phyloP scores from a whole-genome alignment of 768 basidiomycete species.

The Tricholomella constricta region DNA sequence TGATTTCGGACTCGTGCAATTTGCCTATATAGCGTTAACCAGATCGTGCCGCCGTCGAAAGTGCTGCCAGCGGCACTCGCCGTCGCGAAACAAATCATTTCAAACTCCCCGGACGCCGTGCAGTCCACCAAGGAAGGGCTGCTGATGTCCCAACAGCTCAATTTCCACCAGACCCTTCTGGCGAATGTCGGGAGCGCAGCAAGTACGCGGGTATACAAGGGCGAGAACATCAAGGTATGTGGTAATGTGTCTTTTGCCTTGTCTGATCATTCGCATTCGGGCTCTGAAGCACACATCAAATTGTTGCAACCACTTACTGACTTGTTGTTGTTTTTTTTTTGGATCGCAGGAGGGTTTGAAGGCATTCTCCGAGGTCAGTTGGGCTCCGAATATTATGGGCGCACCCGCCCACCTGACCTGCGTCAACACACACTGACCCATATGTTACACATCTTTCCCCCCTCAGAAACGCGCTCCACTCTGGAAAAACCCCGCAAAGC shows the following conservation, averaged over 20 bases:
- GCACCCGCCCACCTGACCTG: background rate
- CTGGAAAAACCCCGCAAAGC: conserved; percentile 61
- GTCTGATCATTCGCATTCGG: background rate
- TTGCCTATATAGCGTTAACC: conserved; percentile 58
- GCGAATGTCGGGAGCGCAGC: conserved; percentile 47
- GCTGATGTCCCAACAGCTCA: conserved; percentile 53
- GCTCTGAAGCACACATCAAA: conserved; percentile 1
- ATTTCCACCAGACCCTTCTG: conserved; percentile 50
- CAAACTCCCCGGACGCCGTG: conserved; percentile 79
- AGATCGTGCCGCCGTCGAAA: conserved; percentile 55
- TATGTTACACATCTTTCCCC: background rate
- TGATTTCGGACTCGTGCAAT: background rate
- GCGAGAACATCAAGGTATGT: conserved; percentile 69
- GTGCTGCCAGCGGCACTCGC: conserved; percentile 64
- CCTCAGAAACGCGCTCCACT: conserved; percentile 44
- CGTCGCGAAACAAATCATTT: conserved; percentile 57
- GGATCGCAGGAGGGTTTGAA: conserved; percentile 61
- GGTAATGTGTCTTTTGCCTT: background rate
- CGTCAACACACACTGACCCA: background rate
- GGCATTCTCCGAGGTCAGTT: conserved; percentile 65
- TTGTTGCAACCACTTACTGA: background rate
- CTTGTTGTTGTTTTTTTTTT: background rate
- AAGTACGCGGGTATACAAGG: conserved; percentile 55
- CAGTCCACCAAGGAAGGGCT: conserved; percentile 76
- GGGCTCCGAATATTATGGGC: background rate